Evolutionary conservation across 345 rosid genomes (phyloP).

Genomic region (Abelmoschus esculentus): DNA sequence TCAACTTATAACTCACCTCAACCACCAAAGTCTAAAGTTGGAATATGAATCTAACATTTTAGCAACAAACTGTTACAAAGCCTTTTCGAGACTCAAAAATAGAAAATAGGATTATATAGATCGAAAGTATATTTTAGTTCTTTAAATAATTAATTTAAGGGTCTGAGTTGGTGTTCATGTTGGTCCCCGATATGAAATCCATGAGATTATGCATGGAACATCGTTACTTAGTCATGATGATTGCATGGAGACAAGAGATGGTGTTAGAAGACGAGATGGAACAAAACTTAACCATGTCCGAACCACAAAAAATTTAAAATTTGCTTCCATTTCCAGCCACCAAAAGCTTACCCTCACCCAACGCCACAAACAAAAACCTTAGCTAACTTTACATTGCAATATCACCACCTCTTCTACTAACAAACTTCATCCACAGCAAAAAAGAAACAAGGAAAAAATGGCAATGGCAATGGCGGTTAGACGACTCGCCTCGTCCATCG

Average conservation of each 20-base stretch:
- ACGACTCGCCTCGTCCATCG: conserved; percentile 75
- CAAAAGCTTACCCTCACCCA: conserved; percentile 33
- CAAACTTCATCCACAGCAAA: neutral
- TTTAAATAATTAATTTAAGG: too few relatives aligned
- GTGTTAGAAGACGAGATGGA: neutral
- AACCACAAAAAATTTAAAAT: neutral
- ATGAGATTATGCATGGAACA: too few relatives aligned
- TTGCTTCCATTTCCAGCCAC: conserved; percentile 28
- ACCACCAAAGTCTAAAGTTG: neutral
- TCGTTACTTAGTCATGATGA: too few relatives aligned
- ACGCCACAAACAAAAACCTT: conserved; percentile 4
- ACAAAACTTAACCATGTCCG: neutral
- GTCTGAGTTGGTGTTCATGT: too few relatives aligned
- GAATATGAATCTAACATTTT: too few relatives aligned
- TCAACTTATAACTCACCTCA: neutral
- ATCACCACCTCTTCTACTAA: neutral
- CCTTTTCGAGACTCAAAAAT: too few relatives aligned
- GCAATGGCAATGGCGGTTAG: conserved; percentile 91
- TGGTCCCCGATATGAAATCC: too few relatives aligned
- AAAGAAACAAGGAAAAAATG: neutral
- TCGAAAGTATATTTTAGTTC: too few relatives aligned
- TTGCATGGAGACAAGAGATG: neutral
- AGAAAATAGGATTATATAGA: too few relatives aligned
- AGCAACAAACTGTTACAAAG: too few relatives aligned
- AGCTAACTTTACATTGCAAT: neutral